Evolutionary conservation across 1,284 basidiomycete species (phyloP).

Genomic region (Sporisorium reilianum): DNA sequence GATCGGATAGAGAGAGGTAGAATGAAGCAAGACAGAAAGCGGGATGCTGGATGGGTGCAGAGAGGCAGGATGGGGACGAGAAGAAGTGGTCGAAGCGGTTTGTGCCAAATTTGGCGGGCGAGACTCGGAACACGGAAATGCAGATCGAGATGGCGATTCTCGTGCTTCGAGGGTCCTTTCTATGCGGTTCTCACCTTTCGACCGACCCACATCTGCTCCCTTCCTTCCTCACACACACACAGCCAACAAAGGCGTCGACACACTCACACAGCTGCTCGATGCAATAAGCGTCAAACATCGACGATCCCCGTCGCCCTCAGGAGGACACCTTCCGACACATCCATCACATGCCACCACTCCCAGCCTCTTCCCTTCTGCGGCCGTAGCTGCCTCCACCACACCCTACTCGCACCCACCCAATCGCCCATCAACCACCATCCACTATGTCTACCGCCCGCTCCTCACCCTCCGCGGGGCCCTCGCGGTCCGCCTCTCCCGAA

Average conservation of each 20-base stretch:
- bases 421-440: no score
- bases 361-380: background rate
- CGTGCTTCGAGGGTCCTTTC: background rate
- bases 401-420: background rate
- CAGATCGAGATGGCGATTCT: background rate
- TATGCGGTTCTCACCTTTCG: background rate
- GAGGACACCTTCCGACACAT: background rate
- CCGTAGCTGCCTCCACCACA: background rate
- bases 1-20: background rate
- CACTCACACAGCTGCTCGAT: background rate
- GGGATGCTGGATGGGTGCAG: background rate
- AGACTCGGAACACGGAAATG: conserved; percentile 16
- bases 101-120: conserved; percentile 3
- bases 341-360: background rate
- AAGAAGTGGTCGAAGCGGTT: conserved; percentile 4
- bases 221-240: background rate
- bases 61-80: background rate
- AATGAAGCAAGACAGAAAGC: background rate
- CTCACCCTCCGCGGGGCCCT: conserved; percentile 5
- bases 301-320: no score
- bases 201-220: background rate
- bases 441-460: conserved; percentile 13
- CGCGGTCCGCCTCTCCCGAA: conserved; percentile 6
- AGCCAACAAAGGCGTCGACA: background rate
- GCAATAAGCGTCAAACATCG: background rate